phyloP scores from a whole-genome alignment of 768 basidiomycete species.

The Imleria badia region DNA sequence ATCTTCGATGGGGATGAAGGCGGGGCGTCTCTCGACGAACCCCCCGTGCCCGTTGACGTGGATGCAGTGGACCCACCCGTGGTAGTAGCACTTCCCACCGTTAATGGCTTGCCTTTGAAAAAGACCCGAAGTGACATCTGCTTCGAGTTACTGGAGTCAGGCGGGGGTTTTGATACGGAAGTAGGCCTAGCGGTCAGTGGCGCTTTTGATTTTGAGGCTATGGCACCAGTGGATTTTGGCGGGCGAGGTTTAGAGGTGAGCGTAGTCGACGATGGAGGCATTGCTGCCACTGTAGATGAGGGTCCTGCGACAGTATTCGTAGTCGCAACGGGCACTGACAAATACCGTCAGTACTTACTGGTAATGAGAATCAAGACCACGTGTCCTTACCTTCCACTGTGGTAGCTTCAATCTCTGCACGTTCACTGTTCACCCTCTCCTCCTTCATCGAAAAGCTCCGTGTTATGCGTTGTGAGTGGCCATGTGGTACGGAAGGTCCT shows the following conservation, averaged over 20 bases:
- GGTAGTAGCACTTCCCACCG: too few relatives aligned
- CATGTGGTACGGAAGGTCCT: conserved; percentile 9
- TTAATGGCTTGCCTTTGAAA: conserved; percentile 12
- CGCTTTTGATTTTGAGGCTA: conserved; percentile 4
- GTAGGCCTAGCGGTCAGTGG: not conserved
- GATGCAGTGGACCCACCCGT: not conserved
- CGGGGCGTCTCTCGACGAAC: conserved; percentile 2
- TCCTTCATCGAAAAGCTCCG: conserved; percentile 31
- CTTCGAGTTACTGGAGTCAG: conserved; percentile 20
- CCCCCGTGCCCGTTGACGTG: conserved; percentile 8
- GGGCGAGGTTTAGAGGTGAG: conserved; percentile 3
- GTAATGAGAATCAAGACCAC: not conserved
- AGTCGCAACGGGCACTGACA: not conserved
- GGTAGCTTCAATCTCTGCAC: not conserved
- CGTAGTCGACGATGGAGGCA: conserved; percentile 1
- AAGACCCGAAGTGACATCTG: conserved; percentile 27
- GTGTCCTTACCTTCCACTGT: conserved; percentile 1
- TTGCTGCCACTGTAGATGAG: not conserved
- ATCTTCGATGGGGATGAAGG: conserved; percentile 30
- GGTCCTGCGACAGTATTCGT: not conserved
- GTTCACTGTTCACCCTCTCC: conserved; percentile 5
- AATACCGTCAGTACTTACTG: conserved; percentile 2
- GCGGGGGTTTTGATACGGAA: conserved; percentile 13
- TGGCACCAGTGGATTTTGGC: conserved; percentile 3
- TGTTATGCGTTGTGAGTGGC: conserved; percentile 26